Evolutionary conservation across 116 monocot genomes (phyloP), one percentile per base, ranked within the genome.

Genomic region (Trichopus zeylanicus): DNA sequence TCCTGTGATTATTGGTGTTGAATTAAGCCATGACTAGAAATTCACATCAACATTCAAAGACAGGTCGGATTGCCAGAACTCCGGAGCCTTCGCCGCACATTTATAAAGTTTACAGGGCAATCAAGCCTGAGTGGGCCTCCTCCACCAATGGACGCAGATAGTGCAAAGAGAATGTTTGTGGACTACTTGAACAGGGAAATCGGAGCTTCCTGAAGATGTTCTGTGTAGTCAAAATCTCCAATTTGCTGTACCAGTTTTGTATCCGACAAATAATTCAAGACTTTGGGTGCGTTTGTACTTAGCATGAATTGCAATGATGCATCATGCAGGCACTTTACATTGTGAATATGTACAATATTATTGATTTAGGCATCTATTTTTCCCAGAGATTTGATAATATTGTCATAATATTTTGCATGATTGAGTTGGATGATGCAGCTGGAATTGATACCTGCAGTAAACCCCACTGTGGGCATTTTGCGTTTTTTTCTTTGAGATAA

Each of bases 161-260:
- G 82, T 47, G 85, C 91, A 26, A 98, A 80, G 64, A 81, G 97
- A 55, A 97, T 97, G 97, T 97, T 91, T 73, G 70, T 80, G 0
- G 91, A 98, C 60, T 91, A 98, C 62, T 69, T 98, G 55, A 98
- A 87, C 70, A 71, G 88, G 39, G 97, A 98, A 73, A 75, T 85
- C 53, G 70, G 78, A 27, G 21, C 42, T 60, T 49, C 0, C 49
- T 49, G 49, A 24, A 0, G 9, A 0, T 49, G n/a, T n/a, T n/a
- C 7, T 49, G 8, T 22, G 21, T 24, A 4, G 19, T 7, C 23
- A 0, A 22, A 8, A 6, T 21, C 5, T 22, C 1, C 22, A 22
- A 42, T 16, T 42, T 1, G 3, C 0, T 42, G 13, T 1, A 19
- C 49, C 16, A 49, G 19, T 24, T 48, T 49, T 49, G 49, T 20